These are phyloP conservation scores for Chytridium lagenaria DNA, from an alignment of 371 early-diverging fungal genomes.

Conservation along the genomic window DNA sequence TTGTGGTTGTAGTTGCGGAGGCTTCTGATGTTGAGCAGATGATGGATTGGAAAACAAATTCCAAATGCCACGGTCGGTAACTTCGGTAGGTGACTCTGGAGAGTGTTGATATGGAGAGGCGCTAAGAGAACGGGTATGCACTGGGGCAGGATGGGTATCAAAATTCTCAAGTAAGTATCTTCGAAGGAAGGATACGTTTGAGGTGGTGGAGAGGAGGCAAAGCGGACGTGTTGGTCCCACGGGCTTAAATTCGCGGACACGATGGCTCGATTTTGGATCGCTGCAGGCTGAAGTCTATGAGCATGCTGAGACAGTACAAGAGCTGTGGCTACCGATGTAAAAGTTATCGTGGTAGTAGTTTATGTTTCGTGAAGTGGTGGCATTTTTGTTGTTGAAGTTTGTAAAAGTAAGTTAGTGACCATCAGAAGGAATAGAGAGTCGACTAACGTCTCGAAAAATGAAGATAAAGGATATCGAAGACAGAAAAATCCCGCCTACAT, in stretches of 20 bases:
- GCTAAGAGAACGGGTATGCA: slow-evolving; percentile 4
- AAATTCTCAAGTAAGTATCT: not conserved
- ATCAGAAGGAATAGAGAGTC: no score
- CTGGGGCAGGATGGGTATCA: not conserved
- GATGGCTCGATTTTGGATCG: not conserved
- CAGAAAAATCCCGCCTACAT: no score
- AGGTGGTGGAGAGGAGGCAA: not conserved
- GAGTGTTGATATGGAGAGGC: not conserved
- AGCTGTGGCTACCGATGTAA: no score
- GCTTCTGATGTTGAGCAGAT: not conserved
- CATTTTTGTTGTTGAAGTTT: no score
- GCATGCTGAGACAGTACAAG: no score
- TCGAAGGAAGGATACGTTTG: not conserved
- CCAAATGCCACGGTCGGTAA: not conserved
- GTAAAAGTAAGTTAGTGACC: no score
- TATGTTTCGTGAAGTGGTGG: no score
- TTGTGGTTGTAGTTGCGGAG: not conserved
- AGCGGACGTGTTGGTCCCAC: slow-evolving; percentile 15
- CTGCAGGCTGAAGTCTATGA: not conserved
- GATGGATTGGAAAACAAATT: not conserved
- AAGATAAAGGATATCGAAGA: no score
- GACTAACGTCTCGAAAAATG: no score
- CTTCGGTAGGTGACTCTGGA: not conserved
- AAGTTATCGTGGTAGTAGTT: no score
- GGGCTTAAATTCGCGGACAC: not conserved